Percentiles rank a stretch among this genome's conserved stretches.
Evolutionary conservation across 169 alveolate genomes (phyloP).

Genomic region (Plasmodium malariae): DNA sequence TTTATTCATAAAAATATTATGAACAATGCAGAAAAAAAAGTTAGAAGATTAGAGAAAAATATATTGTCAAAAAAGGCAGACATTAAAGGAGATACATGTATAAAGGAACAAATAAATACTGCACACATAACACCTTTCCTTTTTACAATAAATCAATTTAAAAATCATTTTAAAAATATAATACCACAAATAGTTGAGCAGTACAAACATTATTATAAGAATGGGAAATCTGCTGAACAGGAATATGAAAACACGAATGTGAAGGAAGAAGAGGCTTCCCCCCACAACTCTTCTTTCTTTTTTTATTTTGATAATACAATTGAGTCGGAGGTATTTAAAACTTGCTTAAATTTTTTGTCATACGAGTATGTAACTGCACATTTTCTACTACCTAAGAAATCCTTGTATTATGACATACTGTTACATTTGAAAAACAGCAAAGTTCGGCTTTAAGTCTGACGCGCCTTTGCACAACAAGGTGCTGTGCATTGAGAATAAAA

Average conservation of each 20-base stretch:
- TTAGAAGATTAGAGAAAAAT: background rate
- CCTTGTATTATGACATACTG: conserved; percentile 20
- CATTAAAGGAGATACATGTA: background rate
- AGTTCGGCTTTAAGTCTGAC: background rate
- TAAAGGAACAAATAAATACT: background rate
- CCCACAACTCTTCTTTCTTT: background rate
- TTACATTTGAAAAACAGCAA: conserved; percentile 12
- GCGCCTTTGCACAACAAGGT: too few species aligned
- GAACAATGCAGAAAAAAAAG: background rate
- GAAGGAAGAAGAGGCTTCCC: background rate
- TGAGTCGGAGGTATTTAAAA: conserved; percentile 4
- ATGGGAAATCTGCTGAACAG: too few species aligned
- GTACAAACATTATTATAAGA: background rate
- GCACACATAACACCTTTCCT: background rate
- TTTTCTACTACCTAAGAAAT: conserved; percentile 19
- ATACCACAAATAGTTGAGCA: background rate
- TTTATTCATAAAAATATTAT: background rate
- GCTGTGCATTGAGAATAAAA: too few species aligned
- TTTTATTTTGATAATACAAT: conserved; percentile 4
- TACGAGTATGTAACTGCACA: conserved; percentile 14
- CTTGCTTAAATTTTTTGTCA: conserved; percentile 33
- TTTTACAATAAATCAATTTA: background rate
- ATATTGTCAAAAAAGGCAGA: background rate
- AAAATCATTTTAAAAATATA: background rate
- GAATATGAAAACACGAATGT: background rate